Evolutionary conservation across 129 eudicot species (phyloP), one percentile per base, ranked within the genome.

Genomic region (Mikania micrantha): DNA sequence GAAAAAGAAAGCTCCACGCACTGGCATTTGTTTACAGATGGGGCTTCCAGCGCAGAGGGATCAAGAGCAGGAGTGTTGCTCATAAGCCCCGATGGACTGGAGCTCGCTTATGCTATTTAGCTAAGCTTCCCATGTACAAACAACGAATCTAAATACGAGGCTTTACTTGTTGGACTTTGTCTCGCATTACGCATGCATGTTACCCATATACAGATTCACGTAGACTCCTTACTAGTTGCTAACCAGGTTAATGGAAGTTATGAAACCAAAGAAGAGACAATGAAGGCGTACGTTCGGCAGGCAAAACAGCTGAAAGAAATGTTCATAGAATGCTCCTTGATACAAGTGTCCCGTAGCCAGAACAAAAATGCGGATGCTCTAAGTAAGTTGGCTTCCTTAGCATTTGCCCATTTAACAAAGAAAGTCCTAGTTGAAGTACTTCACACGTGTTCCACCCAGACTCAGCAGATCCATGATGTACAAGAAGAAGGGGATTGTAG

Each of bases 181-280:
- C n/a, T 50, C 0, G 58, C 29, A 0, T 19, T 4, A 5, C 2
- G 21, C 0, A 2, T 50, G 13, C 5, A 20, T 12, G 28, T 20
- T 4, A 9, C 5, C 1, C 1, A 50, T 0, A 0, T 50, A 0
- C 9, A 0, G 0, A 13, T 12, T 0, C 11, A 9, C 1, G 29
- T 50, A 4, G 29, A 50, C 9, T 50, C 58, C 4, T 0, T 16
- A 3, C 3, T 50, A 6, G 58, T 50, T 3, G 27, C 29, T 0
- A 16, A 16, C 12, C 58, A 50, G 1, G 58, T 17, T 1, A 20
- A 50, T 9, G 58, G 12, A 0, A 5, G 10, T 2, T 21, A 20
- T 3, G 29, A 0, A 0, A 12, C 58, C 0, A 19, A 6, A 5
- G 27, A 50, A 0, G 6, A 6, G 0, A 0, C 12, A 0, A 50